phyloP scores from a whole-genome alignment of 2,329 filamentous ascomycete genomes.

The Scolecobasidium constrictum region DNA sequence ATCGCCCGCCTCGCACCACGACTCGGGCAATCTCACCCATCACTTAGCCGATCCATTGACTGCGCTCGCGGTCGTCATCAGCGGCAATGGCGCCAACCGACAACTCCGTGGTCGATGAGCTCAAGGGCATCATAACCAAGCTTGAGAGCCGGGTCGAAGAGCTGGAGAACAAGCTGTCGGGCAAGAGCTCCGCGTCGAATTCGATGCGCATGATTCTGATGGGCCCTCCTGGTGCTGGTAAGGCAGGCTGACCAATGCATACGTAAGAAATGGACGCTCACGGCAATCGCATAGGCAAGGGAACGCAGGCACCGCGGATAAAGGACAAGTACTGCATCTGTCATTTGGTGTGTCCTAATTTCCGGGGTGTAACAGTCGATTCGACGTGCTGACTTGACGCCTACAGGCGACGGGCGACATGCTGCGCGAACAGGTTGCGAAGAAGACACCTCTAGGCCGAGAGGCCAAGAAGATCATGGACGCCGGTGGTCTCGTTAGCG shows the following conservation, averaged over 20 bases:
- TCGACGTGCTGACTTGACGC: background rate
- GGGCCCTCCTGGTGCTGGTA: constrained; percentile 94
- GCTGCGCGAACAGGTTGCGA: constrained; percentile 94
- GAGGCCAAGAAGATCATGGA: constrained; percentile 99
- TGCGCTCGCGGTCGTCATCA: background rate
- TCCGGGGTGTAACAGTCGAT: too few relatives aligned
- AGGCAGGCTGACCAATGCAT: constrained; percentile 29
- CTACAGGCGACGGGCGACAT: constrained; percentile 91
- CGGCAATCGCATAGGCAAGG: too few relatives aligned
- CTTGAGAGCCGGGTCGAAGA: constrained; percentile 80
- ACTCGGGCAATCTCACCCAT: too few relatives aligned
- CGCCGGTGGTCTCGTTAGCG: constrained; percentile 89
- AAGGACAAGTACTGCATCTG: constrained; percentile 97
- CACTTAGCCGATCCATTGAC: background rate
- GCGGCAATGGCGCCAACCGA: constrained; percentile 74
- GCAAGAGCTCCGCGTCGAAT: constrained; percentile 42
- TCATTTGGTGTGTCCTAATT: constrained; percentile 80
- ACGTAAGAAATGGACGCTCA: too few relatives aligned
- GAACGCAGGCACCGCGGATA: constrained; percentile 94
- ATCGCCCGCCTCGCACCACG: too few relatives aligned
- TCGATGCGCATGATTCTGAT: constrained; percentile 93
- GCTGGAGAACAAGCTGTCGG: constrained; percentile 59
- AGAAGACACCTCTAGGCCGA: constrained; percentile 87
- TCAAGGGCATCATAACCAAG: constrained; percentile 72
- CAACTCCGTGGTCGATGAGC: constrained; percentile 66